Percentiles rank a stretch among this genome's conserved stretches.
phyloP scores from a whole-genome alignment of 768 basidiomycete genomes.

The Calvatia gigantea region DNA sequence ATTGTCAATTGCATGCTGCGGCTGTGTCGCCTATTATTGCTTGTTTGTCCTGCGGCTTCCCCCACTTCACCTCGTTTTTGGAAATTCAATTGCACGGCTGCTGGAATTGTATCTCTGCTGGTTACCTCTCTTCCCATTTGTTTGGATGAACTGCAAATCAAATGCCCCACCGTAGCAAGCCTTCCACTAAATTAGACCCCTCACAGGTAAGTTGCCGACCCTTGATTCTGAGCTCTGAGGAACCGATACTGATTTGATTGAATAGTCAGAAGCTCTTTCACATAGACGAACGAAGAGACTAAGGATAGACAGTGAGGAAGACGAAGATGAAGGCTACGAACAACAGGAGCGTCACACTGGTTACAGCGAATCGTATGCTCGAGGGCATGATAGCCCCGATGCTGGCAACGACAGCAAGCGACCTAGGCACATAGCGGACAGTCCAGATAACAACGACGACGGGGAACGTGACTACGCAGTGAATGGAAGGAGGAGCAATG shows the following conservation, averaged over 20 bases:
- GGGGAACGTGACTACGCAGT: not conserved
- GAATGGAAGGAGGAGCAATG: not conserved
- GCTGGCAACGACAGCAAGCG: not conserved
- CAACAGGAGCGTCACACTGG: conserved; percentile 7
- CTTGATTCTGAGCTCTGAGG: not conserved
- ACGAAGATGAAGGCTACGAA: conserved; percentile 21
- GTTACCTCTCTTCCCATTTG: not conserved
- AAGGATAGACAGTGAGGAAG: conserved; percentile 27
- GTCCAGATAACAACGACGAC: not conserved
- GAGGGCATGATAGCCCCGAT: not conserved
- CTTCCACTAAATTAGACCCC: conserved; percentile 10
- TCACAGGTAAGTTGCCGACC: conserved; percentile 18
- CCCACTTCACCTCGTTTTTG: not conserved
- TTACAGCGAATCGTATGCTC: not conserved
- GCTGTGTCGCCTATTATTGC: not conserved
- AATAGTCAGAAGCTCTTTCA: not conserved
- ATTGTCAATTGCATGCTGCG: no score
- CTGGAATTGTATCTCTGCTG: not conserved
- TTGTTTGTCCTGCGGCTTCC: not conserved
- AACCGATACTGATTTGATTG: not conserved
- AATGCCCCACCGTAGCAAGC: conserved; percentile 24
- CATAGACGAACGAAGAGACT: conserved; percentile 15
- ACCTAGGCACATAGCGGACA: not conserved
- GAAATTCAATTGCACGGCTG: not conserved
- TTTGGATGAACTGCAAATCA: not conserved